Evolutionary conservation across 2,329 filamentous ascomycete species (phyloP).

Genomic region (Ciborinia camelliae): DNA sequence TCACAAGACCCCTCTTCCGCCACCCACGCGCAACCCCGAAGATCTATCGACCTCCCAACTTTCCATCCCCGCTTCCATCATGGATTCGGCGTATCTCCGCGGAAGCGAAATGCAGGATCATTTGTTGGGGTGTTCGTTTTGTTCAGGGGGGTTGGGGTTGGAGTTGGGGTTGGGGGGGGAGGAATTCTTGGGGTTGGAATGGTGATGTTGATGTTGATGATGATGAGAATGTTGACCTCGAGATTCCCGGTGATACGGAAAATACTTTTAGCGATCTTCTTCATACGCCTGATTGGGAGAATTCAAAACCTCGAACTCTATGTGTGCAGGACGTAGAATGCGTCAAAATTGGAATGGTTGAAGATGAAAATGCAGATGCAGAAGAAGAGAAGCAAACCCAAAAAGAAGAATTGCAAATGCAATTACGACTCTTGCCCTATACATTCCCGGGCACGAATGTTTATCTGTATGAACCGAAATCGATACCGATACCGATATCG

Average conservation of each 20-base stretch:
- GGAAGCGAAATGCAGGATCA: neutral
- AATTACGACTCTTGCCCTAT: neutral
- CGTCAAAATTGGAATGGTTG: neutral
- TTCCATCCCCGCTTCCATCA: neutral
- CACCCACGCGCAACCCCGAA: no score
- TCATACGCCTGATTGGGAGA: no score
- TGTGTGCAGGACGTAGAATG: no score
- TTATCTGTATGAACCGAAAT: neutral
- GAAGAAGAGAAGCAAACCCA: neutral
- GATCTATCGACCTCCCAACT: neutral
- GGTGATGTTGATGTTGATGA: no score
- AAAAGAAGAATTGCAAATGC: neutral
- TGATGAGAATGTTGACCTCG: no score
- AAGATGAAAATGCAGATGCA: neutral
- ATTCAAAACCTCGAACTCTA: no score
- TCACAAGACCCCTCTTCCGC: no score
- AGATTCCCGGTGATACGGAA: no score
- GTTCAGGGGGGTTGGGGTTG: no score
- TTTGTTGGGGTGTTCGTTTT: neutral
- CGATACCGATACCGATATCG: conserved; percentile 34
- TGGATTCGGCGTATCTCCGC: neutral
- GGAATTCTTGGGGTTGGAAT: neutral
- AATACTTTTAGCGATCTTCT: no score
- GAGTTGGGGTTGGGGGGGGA: no score
- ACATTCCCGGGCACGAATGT: neutral